Conservation (phyloP, 2,329 filamentous ascomycete species). For the Xylaria sp. region DNA sequence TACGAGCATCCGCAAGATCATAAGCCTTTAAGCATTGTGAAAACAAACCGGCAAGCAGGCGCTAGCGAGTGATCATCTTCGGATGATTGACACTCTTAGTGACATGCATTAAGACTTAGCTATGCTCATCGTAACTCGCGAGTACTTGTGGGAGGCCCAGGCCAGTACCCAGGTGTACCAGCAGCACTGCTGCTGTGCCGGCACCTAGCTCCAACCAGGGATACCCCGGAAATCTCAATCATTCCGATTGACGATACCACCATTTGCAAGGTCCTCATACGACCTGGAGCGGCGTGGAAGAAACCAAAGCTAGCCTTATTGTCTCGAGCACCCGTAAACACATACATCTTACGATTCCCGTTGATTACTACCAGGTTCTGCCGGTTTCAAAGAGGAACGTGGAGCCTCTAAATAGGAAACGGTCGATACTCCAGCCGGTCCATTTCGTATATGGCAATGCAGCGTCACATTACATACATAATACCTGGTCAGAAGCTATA, state of each 20-base stretch:
- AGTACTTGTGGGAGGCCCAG: too few relatives aligned
- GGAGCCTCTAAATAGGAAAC: conserved; percentile 28
- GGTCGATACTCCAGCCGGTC: conserved; percentile 19
- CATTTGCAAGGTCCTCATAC: conserved; percentile 7
- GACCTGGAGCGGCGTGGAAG: conserved; percentile 1
- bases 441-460: conserved; percentile 24
- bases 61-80: neutral
- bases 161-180: neutral
- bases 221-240: neutral
- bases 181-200: neutral
- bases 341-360: neutral
- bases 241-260: conserved; percentile 4
- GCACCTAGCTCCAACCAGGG: conserved; percentile 4
- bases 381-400: conserved; percentile 37
- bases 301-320: neutral
- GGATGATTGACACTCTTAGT: conserved; percentile 7
- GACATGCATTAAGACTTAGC: neutral
- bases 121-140: neutral
- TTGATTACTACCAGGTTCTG: conserved; percentile 18
- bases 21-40: neutral
- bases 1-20: neutral
- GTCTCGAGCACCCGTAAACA: neutral
- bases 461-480: conserved; percentile 40
- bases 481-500: conserved; percentile 11
- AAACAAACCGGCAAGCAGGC: neutral